Conservation (phyloP, 2,329 filamentous ascomycete species). For the Sclerotinia sclerotiorum region DNA sequence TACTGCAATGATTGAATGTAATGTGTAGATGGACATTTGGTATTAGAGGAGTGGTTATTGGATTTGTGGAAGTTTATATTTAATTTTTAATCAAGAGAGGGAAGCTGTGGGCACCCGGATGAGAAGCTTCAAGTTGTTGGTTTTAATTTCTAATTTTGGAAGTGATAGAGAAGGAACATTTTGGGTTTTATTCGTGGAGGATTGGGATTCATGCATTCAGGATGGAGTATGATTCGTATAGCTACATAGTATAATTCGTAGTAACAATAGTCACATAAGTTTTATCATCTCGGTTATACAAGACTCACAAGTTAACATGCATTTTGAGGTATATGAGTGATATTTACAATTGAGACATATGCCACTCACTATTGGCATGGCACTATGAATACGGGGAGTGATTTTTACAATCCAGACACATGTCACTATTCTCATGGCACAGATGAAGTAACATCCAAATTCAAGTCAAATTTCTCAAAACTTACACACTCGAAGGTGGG, state of each 20-base stretch:
- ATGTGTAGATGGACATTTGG: not conserved
- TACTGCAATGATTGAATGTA: not conserved
- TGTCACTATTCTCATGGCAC: not conserved
- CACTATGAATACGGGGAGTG: no score
- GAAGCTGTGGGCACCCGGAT: no score
- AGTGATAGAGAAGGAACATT: not conserved
- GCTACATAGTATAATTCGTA: not conserved
- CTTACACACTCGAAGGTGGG: not conserved
- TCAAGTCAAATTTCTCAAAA: not conserved
- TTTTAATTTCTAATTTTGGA: not conserved
- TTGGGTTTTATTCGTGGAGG: not conserved
- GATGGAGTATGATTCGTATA: not conserved
- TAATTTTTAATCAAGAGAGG: not conserved
- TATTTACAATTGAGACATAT: not conserved
- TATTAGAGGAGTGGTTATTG: not conserved
- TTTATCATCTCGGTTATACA: no score
- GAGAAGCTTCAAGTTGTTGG: not conserved
- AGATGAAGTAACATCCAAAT: no score
- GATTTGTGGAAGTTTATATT: not conserved
- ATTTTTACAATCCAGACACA: not conserved
- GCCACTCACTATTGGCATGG: not conserved
- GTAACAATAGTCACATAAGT: not conserved
- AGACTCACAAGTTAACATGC: not conserved
- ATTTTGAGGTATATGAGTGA: not conserved
- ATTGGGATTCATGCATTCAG: not conserved